phyloP scores from a whole-genome alignment of 805 yeast genomes.

The Ogataea allantospora region DNA sequence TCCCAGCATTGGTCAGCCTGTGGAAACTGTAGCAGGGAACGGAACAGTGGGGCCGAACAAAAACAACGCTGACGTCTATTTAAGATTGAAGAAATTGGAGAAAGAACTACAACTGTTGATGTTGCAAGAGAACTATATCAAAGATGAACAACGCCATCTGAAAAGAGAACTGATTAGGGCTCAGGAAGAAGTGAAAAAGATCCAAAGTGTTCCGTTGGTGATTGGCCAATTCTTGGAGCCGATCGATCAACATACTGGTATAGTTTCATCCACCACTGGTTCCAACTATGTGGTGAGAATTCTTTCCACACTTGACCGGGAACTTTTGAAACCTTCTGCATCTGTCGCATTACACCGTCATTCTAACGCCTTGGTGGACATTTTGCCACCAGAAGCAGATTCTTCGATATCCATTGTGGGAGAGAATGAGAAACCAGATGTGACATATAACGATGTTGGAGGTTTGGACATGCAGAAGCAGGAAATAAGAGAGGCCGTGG shows the following conservation, averaged over 20 bases:
- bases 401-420: slow-evolving; percentile 93
- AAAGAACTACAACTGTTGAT: slow-evolving; percentile 81
- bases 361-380: slow-evolving; percentile 95
- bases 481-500: slow-evolving; percentile 98
- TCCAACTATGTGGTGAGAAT: slow-evolving; percentile 96
- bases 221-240: slow-evolving; percentile 98
- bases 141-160: slow-evolving; percentile 96
- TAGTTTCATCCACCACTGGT: slow-evolving; percentile 96
- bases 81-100: slow-evolving; percentile 82
- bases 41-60: slow-evolving; percentile 20
- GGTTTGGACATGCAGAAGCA: slow-evolving; percentile 99
- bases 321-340: slow-evolving; percentile 88
- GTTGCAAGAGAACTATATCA: slow-evolving; percentile 94
- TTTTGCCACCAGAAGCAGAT: slow-evolving; percentile 98
- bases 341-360: slow-evolving; percentile 98
- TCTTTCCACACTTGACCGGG: slow-evolving; percentile 90
- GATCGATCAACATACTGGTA: slow-evolving; percentile 93
- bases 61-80: slow-evolving; percentile 63
- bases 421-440: slow-evolving; percentile 89
- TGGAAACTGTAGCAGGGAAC: slow-evolving; percentile 26
- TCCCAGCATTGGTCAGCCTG: slow-evolving; percentile 28
- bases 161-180: slow-evolving; percentile 94
- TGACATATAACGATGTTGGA: slow-evolving; percentile 96
- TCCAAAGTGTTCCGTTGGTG: slow-evolving; percentile 95
- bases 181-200: slow-evolving; percentile 96